Percentiles rank a stretch among this genome's conserved stretches.
phyloP scores from a whole-genome alignment of 75 land plant species.

The Cunninghamia lanceolata region DNA sequence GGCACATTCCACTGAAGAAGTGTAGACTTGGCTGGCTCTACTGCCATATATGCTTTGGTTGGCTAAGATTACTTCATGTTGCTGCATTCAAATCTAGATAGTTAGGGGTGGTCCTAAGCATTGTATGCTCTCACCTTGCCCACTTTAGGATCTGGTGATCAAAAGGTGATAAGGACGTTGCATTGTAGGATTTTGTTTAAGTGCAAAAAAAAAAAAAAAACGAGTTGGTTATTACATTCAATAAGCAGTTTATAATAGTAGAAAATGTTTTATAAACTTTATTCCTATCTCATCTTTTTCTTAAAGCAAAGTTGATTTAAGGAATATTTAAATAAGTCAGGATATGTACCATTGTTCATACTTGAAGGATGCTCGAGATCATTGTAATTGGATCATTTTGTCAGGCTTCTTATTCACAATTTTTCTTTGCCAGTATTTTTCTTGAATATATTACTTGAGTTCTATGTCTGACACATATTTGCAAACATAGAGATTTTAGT shows the following conservation, averaged over 20 bases:
- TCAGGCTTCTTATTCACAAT: background rate
- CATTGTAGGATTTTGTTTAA: too few relatives aligned
- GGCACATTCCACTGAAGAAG: too few relatives aligned
- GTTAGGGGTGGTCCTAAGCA: too few relatives aligned
- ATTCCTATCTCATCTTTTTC: background rate
- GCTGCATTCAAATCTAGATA: too few relatives aligned
- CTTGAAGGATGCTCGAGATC: background rate
- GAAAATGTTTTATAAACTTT: background rate
- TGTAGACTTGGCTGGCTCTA: too few relatives aligned
- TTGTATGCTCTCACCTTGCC: too few relatives aligned
- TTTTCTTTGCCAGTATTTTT: background rate
- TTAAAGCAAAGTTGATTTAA: background rate
- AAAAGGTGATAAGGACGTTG: too few relatives aligned
- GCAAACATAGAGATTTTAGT: background rate
- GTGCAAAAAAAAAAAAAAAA: too few relatives aligned
- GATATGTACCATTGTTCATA: background rate
- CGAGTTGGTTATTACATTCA: too few relatives aligned
- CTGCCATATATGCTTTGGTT: too few relatives aligned
- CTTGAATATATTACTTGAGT: background rate
- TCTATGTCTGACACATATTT: background rate
- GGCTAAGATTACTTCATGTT: too few relatives aligned
- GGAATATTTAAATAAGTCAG: background rate
- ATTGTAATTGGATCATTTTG: background rate
- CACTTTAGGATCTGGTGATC: too few relatives aligned
- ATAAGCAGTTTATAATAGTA: background rate